phyloP scores from a whole-genome alignment of 1,139 yeast genomes.

The Candida anutae region DNA sequence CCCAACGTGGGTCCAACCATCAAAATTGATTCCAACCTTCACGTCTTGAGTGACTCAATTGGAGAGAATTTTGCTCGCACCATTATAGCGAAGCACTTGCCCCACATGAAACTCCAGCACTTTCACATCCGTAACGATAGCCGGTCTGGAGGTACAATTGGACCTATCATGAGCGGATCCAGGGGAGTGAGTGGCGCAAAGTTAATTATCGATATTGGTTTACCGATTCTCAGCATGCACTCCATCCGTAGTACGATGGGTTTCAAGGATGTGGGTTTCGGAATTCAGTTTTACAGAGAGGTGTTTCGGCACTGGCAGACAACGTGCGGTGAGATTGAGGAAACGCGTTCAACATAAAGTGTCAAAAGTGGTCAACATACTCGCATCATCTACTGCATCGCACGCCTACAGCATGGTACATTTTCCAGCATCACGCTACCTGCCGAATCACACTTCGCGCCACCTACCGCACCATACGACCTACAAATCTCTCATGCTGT shows the following conservation, averaged over 20 bases:
- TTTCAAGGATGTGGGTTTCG: constrained; percentile 36
- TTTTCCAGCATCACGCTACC: no score
- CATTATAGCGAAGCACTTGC: constrained; percentile 15
- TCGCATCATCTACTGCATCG: no score
- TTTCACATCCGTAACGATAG: constrained; percentile 40
- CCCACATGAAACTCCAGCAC: constrained; percentile 25
- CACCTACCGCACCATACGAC: no score
- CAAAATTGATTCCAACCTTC: constrained; percentile 35
- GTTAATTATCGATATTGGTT: constrained; percentile 34
- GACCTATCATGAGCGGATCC: constrained; percentile 33
- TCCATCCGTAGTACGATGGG: constrained; percentile 38
- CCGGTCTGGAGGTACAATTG: constrained; percentile 41
- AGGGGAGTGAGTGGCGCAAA: constrained; percentile 28
- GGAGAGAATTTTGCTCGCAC: constrained; percentile 18
- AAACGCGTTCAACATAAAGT: no score
- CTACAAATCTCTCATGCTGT: no score
- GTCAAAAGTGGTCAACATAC: no score
- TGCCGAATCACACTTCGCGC: no score
- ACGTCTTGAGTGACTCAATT: constrained; percentile 36
- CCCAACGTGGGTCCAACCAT: constrained; percentile 37
- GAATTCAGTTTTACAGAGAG: constrained; percentile 29
- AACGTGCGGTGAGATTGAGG: constrained; percentile 3
- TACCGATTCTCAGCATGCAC: constrained; percentile 42
- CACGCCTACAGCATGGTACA: no score
- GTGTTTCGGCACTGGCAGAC: constrained; percentile 28